phyloP scores from a whole-genome alignment of 177 flowering plant genomes.

The Telopea speciosissima region DNA sequence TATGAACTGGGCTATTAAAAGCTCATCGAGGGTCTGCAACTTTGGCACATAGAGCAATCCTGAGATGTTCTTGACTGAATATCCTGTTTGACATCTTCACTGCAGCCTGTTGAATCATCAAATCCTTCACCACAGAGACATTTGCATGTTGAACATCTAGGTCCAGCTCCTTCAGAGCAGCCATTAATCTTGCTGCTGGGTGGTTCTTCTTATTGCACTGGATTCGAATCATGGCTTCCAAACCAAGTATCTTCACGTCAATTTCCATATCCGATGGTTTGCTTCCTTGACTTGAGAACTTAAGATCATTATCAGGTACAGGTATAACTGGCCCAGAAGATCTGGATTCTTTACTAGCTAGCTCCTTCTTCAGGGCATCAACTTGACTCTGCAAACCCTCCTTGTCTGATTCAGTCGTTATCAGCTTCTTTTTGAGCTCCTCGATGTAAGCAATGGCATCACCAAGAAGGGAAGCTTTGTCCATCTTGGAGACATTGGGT shows the following conservation, averaged over 20 bases:
- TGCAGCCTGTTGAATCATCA: constrained; percentile 90
- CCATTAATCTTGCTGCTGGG: constrained; percentile 92
- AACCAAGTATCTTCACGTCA: constrained; percentile 74
- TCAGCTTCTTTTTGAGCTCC: constrained; percentile 61
- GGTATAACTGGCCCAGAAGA: constrained; percentile 10
- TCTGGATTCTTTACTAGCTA: constrained; percentile 23
- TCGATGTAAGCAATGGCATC: constrained; percentile 86
- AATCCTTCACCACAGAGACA: constrained; percentile 87
- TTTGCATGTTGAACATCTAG: constrained; percentile 81
- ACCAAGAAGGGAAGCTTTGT: constrained; percentile 91
- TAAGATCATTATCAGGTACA: constrained; percentile 27
- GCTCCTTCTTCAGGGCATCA: constrained; percentile 49
- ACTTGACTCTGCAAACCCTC: constrained; percentile 50
- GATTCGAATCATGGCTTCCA: constrained; percentile 83
- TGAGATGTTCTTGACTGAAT: constrained; percentile 77
- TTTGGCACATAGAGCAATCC: constrained; percentile 45
- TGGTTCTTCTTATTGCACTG: constrained; percentile 73
- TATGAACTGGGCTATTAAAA: background rate
- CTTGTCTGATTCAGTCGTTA: constrained; percentile 42
- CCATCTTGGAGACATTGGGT: constrained; percentile 98
- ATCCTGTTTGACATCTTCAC: constrained; percentile 69
- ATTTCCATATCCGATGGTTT: constrained; percentile 46
- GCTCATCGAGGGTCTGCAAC: constrained; percentile 27
- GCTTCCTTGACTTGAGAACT: constrained; percentile 21
- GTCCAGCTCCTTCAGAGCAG: constrained; percentile 72